Percentiles rank a stretch among this genome's conserved stretches.
These are phyloP conservation scores for Mycena indigotica DNA, from an alignment of 768 basidiomycete species.

Conservation along the genomic window DNA sequence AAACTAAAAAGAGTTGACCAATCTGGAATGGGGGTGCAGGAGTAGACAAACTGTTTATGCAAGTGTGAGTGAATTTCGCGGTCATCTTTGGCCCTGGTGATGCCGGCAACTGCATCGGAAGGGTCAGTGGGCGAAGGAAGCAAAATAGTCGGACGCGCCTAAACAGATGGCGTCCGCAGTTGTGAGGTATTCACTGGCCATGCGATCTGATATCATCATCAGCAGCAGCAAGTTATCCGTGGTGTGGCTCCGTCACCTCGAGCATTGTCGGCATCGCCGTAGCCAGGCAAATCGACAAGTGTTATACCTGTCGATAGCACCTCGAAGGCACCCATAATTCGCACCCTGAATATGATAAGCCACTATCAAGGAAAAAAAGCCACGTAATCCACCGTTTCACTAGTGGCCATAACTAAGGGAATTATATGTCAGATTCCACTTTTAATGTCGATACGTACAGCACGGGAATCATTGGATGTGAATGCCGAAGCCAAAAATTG, in stretches of 20 bases:
- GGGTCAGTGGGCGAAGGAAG: not conserved
- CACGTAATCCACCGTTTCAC: constrained; percentile 19
- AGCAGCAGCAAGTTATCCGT: not conserved
- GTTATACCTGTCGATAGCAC: constrained; percentile 21
- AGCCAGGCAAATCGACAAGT: constrained; percentile 19
- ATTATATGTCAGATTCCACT: not conserved
- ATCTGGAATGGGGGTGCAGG: not conserved
- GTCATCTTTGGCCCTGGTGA: constrained; percentile 19
- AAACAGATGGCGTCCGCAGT: constrained; percentile 17
- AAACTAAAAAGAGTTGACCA: constrained; percentile 5
- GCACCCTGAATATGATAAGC: constrained; percentile 7
- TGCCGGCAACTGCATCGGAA: constrained; percentile 3
- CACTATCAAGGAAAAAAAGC: not conserved
- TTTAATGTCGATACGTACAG: constrained; percentile 4
- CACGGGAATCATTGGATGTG: constrained; percentile 1
- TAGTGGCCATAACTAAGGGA: constrained; percentile 18
- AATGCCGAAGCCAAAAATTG: constrained; percentile 17
- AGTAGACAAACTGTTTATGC: constrained; percentile 6
- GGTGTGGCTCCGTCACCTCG: constrained; percentile 2
- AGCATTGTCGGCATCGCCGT: constrained; percentile 15
- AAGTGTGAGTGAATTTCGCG: constrained; percentile 14
- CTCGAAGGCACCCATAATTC: constrained; percentile 15
- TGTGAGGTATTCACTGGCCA: constrained; percentile 16
- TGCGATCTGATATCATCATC: constrained; percentile 1
- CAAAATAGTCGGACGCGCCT: not conserved